Base-by-base conservation (phyloP, 768 basidiomycete species). In the Lactifluus echinatus region DNA sequence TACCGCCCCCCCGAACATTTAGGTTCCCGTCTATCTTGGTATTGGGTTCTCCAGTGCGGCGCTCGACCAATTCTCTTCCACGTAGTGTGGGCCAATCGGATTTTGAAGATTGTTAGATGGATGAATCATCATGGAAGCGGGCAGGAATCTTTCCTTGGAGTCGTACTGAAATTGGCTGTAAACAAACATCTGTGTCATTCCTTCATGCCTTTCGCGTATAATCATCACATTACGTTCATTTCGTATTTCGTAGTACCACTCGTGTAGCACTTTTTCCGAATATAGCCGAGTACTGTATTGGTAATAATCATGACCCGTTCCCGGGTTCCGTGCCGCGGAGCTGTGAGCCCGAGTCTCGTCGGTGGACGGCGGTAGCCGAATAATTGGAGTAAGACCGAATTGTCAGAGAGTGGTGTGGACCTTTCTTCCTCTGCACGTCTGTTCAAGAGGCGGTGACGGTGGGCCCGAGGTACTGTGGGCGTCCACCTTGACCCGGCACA, bases 71-170 rank as follows among this genome's bases (percentile, higher is more conserved):
- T 47, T 59, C 57, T 10, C 34, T 59, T 37, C 57, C 57, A 29
- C 53, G 53, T 23, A 59, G 57, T 31, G 52, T 50, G 26, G 57
- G 40, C 17, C 34, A 49, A 21, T 59, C 53, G 15, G 58, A 59
- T 8, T 44, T 43, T 55, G 58, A 44, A 11, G 58, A 55, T 11
- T 43, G 55, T 33, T 50, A 36, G 19, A 15, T 33, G 10, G 37
- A 8, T 50, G 33, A 53, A 33, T n/a, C n/a, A n/a, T n/a, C n/a
- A n/a, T n/a, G n/a, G n/a, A n/a, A n/a, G 31, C 21, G 42, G 36
- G 24, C n/a, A 37, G 31, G 5, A 34, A 37, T 37, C 8, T 15
- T 40, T 10, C 37, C 19, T n/a, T 19, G n/a, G n/a, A 19, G 6
- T 39, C 1, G 17, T 31, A 7, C 4, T 31, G 11, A 31, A 31